Evolutionary conservation across 805 yeast species (phyloP).

Genomic region (Blastobotrys terrestris): DNA sequence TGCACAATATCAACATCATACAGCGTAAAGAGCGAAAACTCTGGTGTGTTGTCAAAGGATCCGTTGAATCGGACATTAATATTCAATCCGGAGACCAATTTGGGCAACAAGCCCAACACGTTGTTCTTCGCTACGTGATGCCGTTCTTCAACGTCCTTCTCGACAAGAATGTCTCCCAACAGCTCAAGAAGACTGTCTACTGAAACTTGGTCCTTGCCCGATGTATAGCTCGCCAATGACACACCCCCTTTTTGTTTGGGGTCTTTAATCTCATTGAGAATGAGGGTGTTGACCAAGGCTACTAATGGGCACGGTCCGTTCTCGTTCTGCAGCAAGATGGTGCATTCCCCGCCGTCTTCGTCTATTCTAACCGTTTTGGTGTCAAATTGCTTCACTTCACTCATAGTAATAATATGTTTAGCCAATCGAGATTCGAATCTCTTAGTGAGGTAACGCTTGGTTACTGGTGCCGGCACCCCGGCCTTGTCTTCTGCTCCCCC

Average conservation of each 20-base stretch:
- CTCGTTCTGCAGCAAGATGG: slow-evolving; percentile 63
- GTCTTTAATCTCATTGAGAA: slow-evolving; percentile 41
- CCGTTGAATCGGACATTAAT: slow-evolving; percentile 69
- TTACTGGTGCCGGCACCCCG: not conserved
- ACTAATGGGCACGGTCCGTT: slow-evolving; percentile 89
- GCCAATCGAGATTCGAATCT: not conserved
- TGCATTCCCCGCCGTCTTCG: slow-evolving; percentile 4
- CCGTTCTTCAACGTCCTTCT: slow-evolving; percentile 12
- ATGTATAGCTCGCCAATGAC: slow-evolving; percentile 30
- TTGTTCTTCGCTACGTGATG: slow-evolving; percentile 22
- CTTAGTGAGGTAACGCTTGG: not conserved
- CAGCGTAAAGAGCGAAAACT: slow-evolving; percentile 49
- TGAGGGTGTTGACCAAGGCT: slow-evolving; percentile 65
- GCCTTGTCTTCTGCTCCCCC: too few species aligned
- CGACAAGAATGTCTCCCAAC: slow-evolving; percentile 42
- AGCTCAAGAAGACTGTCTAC: slow-evolving; percentile 41
- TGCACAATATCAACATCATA: slow-evolving; percentile 63
- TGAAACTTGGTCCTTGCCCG: slow-evolving; percentile 28
- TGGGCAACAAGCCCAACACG: slow-evolving; percentile 53
- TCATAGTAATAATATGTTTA: not conserved
- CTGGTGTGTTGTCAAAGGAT: slow-evolving; percentile 47
- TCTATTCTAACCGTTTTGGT: slow-evolving; percentile 21
- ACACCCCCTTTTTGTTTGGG: slow-evolving; percentile 20
- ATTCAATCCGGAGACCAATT: slow-evolving; percentile 60
- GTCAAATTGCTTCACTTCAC: slow-evolving; percentile 27